phyloP scores from a whole-genome alignment of 2,329 filamentous ascomycete genomes.

The Whalleya microplaca region DNA sequence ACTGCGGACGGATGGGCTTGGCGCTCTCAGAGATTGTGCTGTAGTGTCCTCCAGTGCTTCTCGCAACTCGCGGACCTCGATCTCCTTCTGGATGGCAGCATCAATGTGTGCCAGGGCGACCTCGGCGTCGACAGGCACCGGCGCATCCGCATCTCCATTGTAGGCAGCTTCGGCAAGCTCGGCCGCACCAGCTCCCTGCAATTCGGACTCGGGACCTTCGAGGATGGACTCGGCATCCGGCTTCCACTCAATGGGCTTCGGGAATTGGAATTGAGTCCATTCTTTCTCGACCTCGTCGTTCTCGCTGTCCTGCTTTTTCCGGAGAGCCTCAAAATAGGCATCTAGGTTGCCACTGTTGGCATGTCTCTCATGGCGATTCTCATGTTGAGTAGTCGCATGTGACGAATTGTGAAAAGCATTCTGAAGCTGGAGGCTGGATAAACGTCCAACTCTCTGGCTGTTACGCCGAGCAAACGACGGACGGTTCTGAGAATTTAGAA shows the following conservation, averaged over 20 bases:
- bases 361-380: constrained; percentile 59
- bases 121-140: constrained; percentile 52
- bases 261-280: constrained; percentile 91
- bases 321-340: constrained; percentile 90
- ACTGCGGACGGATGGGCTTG: constrained; percentile 43
- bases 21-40: constrained; percentile 41
- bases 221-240: constrained; percentile 59
- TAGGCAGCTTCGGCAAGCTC: constrained; percentile 34
- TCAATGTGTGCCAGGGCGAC: constrained; percentile 80
- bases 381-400: constrained; percentile 54
- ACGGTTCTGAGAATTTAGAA: constrained; percentile 73
- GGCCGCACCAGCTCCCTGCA: constrained; percentile 48
- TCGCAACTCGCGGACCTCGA: constrained; percentile 40
- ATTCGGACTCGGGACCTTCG: constrained; percentile 62
- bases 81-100: constrained; percentile 80
- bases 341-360: constrained; percentile 71
- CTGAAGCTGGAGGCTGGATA: constrained; percentile 70
- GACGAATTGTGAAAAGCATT: constrained; percentile 72
- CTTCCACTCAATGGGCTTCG: constrained; percentile 89
- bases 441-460: constrained; percentile 57
- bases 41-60: constrained; percentile 35
- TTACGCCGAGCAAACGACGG: constrained; percentile 64
- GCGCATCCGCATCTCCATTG: constrained; percentile 39
- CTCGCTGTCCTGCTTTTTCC: constrained; percentile 57
- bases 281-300: constrained; percentile 71